Evolutionary conservation across 75 land plant genomes (phyloP), one percentile per base, ranked within the genome.

Genomic region (Selaginella moellendorffii): DNA sequence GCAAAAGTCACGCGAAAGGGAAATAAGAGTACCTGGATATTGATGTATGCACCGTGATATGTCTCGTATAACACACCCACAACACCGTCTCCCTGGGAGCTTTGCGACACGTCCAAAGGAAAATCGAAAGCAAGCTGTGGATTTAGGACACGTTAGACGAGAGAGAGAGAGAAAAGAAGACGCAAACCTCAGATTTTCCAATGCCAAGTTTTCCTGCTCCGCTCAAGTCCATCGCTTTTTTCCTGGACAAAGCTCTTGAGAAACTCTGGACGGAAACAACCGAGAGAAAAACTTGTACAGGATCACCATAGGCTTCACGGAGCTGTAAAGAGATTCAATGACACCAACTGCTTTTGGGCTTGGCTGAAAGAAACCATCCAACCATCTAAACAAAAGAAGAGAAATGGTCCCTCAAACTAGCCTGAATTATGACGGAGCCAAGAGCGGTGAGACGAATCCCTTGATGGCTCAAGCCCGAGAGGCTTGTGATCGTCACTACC

Each of bases 11-110:
- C n/a, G n/a, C n/a, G n/a, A n/a, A n/a, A n/a, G n/a, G n/a, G n/a
- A n/a, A n/a, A n/a, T n/a, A n/a, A 71, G 10, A 1, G 64, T 42
- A 88, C 95, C 95, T 88, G 95, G 53, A 88, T 85, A 65, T 74
- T 88, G 19, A 88, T 83, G 65, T 82, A 73, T 31, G 78, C 76
- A 65, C 95, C 95, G 79, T 88, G 95, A 42, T 74, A 88, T 24
- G 95, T 85, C 66, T 88, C 89, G 66, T 79, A 85, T 27, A 85
- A 81, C 56, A 42, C 71, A 64, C 56, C 79, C 20, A 30, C 30
- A 42, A 54, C 30, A 2, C 68, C 73, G 63, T 71, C 74, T 30
- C 63, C 72, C 29, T 42, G 68, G 14, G 68, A 10, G 14, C 46
- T 63, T 26, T 65, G 54, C 27, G 61, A 27, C 31, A 61, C 30